Percentiles rank a stretch among this genome's conserved stretches.
Conservation (phyloP, 768 basidiomycete genomes). For the Postia placenta region DNA sequence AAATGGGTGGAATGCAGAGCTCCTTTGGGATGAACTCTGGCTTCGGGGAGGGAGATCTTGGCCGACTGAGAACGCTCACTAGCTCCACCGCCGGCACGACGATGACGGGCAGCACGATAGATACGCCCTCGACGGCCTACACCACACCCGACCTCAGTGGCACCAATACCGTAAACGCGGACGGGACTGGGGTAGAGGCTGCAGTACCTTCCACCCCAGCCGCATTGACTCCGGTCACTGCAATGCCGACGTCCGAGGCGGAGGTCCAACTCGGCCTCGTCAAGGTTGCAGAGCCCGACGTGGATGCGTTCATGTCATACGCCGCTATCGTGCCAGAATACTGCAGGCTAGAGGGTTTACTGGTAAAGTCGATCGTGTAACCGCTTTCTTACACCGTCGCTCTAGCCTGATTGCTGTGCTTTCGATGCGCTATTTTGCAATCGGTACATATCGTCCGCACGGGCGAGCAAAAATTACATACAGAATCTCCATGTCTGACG, state of each 20-base stretch:
- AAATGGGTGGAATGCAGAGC: constrained; percentile 22
- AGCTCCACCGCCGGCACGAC: constrained; percentile 34
- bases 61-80: constrained; percentile 51
- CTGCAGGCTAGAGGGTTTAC: constrained; percentile 71
- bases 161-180: constrained; percentile 19
- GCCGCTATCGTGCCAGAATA: constrained; percentile 84
- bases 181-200: constrained; percentile 25
- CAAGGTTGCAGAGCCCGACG: constrained; percentile 79
- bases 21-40: constrained; percentile 31
- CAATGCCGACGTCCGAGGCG: constrained; percentile 63
- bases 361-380: constrained; percentile 56
- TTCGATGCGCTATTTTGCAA: neutral
- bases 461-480: constrained; percentile 1
- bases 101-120: constrained; percentile 29
- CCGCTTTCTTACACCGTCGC: neutral
- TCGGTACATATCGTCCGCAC: neutral
- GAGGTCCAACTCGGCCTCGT: constrained; percentile 73
- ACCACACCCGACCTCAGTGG: constrained; percentile 59
- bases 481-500: constrained; percentile 4
- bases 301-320: constrained; percentile 82
- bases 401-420: constrained; percentile 5
- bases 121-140: constrained; percentile 45
- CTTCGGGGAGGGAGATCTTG: constrained; percentile 37
- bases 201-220: constrained; percentile 46
- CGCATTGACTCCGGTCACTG: constrained; percentile 62